Percentiles rank a stretch among this genome's conserved stretches.
Evolutionary conservation across 208 protist genomes (phyloP).

Genomic region (Trypanosoma melophagium): DNA sequence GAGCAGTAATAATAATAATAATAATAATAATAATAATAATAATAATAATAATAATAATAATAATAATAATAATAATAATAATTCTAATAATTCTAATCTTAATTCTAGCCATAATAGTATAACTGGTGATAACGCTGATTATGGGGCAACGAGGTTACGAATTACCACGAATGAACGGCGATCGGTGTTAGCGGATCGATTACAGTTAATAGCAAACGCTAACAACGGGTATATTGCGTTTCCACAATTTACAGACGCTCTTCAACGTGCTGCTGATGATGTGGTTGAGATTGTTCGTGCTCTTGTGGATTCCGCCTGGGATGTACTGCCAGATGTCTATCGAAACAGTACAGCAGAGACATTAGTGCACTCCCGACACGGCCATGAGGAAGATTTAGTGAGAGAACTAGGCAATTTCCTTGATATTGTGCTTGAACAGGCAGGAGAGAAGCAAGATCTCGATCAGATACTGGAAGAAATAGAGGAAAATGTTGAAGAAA

Average conservation of each 20-base stretch:
- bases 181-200: conserved; percentile 36
- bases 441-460: neutral
- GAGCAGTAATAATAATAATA: no score
- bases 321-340: neutral
- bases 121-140: neutral
- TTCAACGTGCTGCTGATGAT: conserved; percentile 26
- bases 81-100: no score
- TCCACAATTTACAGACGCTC: conserved; percentile 15
- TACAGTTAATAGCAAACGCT: conserved; percentile 43
- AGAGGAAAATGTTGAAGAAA: neutral
- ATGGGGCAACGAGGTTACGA: conserved; percentile 21
- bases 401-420: conserved; percentile 17
- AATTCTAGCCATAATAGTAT: no score
- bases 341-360: conserved; percentile 2
- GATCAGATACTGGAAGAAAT: neutral
- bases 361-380: conserved; percentile 24
- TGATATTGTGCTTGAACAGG: neutral
- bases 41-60: no score
- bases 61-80: no score
- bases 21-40: no score
- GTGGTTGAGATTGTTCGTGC: conserved; percentile 17
- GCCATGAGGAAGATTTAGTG: conserved; percentile 22
- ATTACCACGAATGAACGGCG: conserved; percentile 44
- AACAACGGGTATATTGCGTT: conserved; percentile 20
- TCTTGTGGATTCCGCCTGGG: conserved; percentile 2